Percentiles rank a stretch among this genome's conserved stretches.
Conservation (phyloP, 2,329 filamentous ascomycete genomes). For the Amauroascus niger region DNA sequence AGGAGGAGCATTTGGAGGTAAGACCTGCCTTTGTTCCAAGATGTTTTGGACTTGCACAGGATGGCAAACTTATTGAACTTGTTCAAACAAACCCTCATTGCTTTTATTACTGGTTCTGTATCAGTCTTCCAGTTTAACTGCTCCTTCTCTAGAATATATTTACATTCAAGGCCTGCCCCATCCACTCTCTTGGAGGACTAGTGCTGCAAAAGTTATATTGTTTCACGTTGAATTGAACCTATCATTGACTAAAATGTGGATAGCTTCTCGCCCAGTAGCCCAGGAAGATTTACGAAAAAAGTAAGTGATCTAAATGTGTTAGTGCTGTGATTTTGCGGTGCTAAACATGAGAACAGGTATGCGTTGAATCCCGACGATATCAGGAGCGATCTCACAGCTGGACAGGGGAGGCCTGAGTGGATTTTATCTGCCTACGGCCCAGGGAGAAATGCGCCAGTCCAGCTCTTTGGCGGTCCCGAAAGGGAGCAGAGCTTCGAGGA, state of each 20-base stretch:
- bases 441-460: conserved; percentile 62
- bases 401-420: conserved; percentile 65
- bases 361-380: conserved; percentile 52
- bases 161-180: too few species aligned
- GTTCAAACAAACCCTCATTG: too few species aligned
- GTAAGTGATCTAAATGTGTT: too few species aligned
- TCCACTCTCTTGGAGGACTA: too few species aligned
- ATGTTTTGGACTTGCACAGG: neutral
- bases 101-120: too few species aligned
- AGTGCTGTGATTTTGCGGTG: neutral
- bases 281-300: conserved; percentile 8
- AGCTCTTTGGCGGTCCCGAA: conserved; percentile 69
- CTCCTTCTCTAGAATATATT: too few species aligned
- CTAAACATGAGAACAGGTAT: conserved; percentile 33
- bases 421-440: conserved; percentile 80
- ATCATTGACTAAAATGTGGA: neutral
- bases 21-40: neutral
- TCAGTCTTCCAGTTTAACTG: too few species aligned
- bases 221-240: neutral
- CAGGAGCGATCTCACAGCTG: conserved; percentile 51
- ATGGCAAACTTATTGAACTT: too few species aligned
- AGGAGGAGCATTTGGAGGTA: conserved; percentile 18
- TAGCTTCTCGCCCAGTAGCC: neutral
- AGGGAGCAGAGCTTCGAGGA: conserved; percentile 87
- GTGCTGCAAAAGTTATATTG: too few species aligned